Evolutionary conservation across 2,329 filamentous ascomycete species (phyloP), one percentile per base, ranked within the genome.

Genomic region (Mycosphaerelloides madeirae): DNA sequence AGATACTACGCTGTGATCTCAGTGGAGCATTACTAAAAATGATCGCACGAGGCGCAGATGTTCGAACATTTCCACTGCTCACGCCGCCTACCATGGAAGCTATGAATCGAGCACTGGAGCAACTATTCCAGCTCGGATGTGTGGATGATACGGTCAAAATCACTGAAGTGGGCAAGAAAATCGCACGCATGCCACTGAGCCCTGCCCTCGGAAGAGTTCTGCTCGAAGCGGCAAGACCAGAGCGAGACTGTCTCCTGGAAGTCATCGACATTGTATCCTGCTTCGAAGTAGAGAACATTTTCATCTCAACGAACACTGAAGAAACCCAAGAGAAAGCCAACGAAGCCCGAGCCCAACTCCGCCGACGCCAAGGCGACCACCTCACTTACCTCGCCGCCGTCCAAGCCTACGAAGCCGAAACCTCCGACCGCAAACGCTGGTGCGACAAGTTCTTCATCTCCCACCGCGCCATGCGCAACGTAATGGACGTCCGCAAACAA

Each of bases 1-100:
- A 98, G 63, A 96, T 98, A 9, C 69, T 96, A 9, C 80, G 93
- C 15, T 94, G 87, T 59, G 91, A 98, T 64, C 78, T 97, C 5
- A 80, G 89, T 15, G 84, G 88, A 28, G 86, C 91, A 0, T 76
- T 96, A 1, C 72, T 98, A 8, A 95, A 87, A 0, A 94, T 98
- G 85, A 96, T 95, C 65, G 89, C 91, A 0, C 80, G 89, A 42
- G 89, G 90, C 0, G 76, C 86, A 19, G 84, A 97, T 60, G 79
- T 95, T 2, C 72, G 89, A 15, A 72, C 76, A 0, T 98, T 98
- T 50, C 88, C 91, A 0, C 80, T 96, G 37, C 82, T 97, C 63
- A 89, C 95, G 43, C 77, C 79, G 0, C 93, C 93, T 0, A 81
- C 86, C 7, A 69, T 81, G 2, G 84, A 94, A 52, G 78, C 86